Base-by-base conservation (phyloP, 1,139 yeast species). In the Saccharomyces uvarum region DNA sequence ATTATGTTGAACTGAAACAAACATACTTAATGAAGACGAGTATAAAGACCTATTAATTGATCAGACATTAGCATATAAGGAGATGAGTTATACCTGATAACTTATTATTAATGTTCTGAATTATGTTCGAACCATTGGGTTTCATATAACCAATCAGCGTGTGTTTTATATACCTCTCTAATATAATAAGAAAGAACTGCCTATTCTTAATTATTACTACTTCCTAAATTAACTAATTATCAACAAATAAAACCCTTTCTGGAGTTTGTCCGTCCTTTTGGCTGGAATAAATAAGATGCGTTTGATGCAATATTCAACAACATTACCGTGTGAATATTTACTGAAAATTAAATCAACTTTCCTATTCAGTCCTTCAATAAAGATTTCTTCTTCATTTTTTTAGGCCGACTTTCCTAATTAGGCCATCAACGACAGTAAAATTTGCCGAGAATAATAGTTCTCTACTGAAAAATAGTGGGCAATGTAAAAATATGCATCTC, bases 301-400 rank as follows among this genome's bases (percentile, higher is more conserved):
- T 16, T 11, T 38, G 44, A 38, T 38, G 24, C 13, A 16, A 11
- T 38, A 9, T 38, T 11, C 44, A 38, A 38, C 44, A 38, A 38
- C n/a, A 33, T 8, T 2, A 9, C 4, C 14, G 24, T 9, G n/a
- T 9, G 19, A 9, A 9, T 16, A 16, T 8, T 16, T 32, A 4
- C 5, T 5, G 6, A 38, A 38, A 38, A 9, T 38, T 13, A n/a
- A 16, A 19, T 19, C 11, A 4, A 38, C 44, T 38, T 38, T 38
- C 44, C 44, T 38, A 16, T 19, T 38, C 19, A 38, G 44, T 38
- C 44, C 44, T 38, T 9, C 44, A 38, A 38, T 38, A 16, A 7
- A 48, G 49, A 33, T 19, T 48, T 27, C 51, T 16, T 41, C 21
- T 24, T n/a, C 21, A 21, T 19, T 56, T 53, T 38, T 38, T 11